Evolutionary conservation across 2,329 filamentous ascomycete species (phyloP), one percentile per base, ranked within the genome.

Genomic region (Sarocladium strictum): DNA sequence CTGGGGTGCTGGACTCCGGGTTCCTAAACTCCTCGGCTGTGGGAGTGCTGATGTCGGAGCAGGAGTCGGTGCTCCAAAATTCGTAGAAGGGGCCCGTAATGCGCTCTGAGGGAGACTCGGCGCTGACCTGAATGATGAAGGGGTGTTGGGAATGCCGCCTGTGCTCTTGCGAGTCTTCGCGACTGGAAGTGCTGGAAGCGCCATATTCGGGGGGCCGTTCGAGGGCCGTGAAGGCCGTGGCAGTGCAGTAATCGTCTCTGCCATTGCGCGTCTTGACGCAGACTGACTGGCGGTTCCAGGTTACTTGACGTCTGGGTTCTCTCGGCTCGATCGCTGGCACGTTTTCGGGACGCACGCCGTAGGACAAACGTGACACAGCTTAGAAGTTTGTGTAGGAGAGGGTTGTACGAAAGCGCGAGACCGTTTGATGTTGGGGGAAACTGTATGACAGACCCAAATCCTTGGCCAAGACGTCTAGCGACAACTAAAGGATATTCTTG

Each of bases 101-200:
- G 50, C 38, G 57, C 80, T 79, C 65, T 78, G 84, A 9, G 82
- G 77, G 14, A 79, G 75, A 64, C 73, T 66, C 57, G 76, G 67
- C 58, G 72, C 62, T 58, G 72, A 65, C 63, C 70, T 78, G 17
- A 69, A 67, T 3, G 67, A 57, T 21, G 49, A n/a, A n/a, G n/a
- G 57, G 12, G 62, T 68, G 32, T 65, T 75, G 59, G 72, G 71
- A 50, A 76, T 71, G 56, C 64, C 73, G 54, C 72, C 79, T 55
- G 74, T 84, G 69, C 81, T 86, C 67, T 86, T 89, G 58, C 89
- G 81, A 37, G 86, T 84, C 70, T 90, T 94, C 45, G 77, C 71
- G 17, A 88, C 76, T 26, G 90, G 89, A 49, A 95, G 74, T 41
- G 88, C 85, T 41, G 90, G 89, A 23, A 94, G 75, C 26, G 86